A percentile compares a stretch with the other conserved stretches of the same genome.
Evolutionary conservation across 1,139 yeast genomes (phyloP).

Genomic region (Starmera stellimalicola): DNA sequence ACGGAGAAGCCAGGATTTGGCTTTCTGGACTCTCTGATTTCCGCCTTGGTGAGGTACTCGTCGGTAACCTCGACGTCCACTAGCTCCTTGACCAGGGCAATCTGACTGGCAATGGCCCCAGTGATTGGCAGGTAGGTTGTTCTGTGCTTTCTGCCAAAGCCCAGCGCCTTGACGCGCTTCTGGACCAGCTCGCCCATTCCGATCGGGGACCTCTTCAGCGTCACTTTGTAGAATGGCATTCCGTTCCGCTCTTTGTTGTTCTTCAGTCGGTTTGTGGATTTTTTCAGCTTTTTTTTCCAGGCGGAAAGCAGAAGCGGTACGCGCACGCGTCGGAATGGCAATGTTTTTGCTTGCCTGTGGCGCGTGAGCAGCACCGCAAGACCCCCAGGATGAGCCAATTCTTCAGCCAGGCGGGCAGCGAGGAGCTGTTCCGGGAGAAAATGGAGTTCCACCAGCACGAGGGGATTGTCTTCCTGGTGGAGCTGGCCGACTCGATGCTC

Average conservation of each 20-base stretch:
- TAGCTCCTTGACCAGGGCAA: slow-evolving; percentile 76
- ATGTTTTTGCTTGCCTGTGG: too few species aligned
- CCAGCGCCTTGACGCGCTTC: slow-evolving; percentile 61
- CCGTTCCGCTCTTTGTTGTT: background rate
- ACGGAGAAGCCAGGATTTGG: slow-evolving; percentile 53
- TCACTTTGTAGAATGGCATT: slow-evolving; percentile 48
- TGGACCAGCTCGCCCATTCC: slow-evolving; percentile 70
- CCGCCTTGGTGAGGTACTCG: slow-evolving; percentile 34
- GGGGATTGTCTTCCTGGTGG: slow-evolving; percentile 55
- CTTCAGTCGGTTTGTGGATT: background rate
- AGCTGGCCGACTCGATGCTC: slow-evolving; percentile 43
- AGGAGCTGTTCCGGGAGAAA: too few species aligned
- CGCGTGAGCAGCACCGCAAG: too few species aligned
- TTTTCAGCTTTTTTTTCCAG: too few species aligned
- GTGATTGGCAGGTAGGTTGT: slow-evolving; percentile 65
- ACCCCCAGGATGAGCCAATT: too few species aligned
- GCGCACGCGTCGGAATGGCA: too few species aligned
- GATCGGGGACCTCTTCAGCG: slow-evolving; percentile 73
- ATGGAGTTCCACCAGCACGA: slow-evolving; percentile 29
- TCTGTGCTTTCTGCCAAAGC: slow-evolving; percentile 67
- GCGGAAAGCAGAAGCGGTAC: too few species aligned
- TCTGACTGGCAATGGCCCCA: slow-evolving; percentile 78
- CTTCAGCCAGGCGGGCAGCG: too few species aligned
- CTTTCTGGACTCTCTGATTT: slow-evolving; percentile 50
- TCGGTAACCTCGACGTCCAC: slow-evolving; percentile 77